Conservation (phyloP, 352 stramenopile genomes). For the Pythium brachiatum region DNA sequence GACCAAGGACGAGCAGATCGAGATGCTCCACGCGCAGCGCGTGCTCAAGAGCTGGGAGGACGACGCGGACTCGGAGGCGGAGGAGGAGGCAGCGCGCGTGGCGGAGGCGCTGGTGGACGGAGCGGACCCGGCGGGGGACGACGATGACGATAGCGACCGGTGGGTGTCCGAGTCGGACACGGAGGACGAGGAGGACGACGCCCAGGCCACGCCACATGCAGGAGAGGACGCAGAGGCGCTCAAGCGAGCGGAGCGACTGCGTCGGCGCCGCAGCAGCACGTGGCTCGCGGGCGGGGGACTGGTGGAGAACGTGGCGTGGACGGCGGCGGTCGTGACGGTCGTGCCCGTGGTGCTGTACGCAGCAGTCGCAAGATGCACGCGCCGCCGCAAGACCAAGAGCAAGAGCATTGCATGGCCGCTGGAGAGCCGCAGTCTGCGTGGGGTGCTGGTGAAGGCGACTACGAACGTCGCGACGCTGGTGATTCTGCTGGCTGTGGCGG, state of each 20-base stretch:
- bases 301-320: slow-evolving; percentile 61
- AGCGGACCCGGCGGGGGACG: slow-evolving; percentile 8
- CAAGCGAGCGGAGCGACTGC: neutral
- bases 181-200: neutral
- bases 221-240: neutral
- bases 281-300: slow-evolving; percentile 24
- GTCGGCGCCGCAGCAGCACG: neutral
- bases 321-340: slow-evolving; percentile 33
- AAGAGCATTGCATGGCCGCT: slow-evolving; percentile 20
- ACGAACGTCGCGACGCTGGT: slow-evolving; percentile 23
- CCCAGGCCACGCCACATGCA: neutral
- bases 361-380: neutral
- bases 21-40: slow-evolving; percentile 55
- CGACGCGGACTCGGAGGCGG: slow-evolving; percentile 34
- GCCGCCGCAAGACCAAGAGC: neutral
- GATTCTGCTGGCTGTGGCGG: slow-evolving; percentile 8
- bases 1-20: slow-evolving; percentile 83
- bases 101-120: slow-evolving; percentile 9
- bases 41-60: slow-evolving; percentile 51
- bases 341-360: slow-evolving; percentile 52
- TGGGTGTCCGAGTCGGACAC: slow-evolving; percentile 17
- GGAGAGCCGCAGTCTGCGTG: slow-evolving; percentile 17
- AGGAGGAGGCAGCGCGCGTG: slow-evolving; percentile 24
- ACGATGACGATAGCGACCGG: slow-evolving; percentile 14
- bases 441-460: slow-evolving; percentile 24